Percentiles rank a stretch among this genome's conserved stretches.
phyloP scores from a whole-genome alignment of 257 asterid species.

The Solanum rostratum region DNA sequence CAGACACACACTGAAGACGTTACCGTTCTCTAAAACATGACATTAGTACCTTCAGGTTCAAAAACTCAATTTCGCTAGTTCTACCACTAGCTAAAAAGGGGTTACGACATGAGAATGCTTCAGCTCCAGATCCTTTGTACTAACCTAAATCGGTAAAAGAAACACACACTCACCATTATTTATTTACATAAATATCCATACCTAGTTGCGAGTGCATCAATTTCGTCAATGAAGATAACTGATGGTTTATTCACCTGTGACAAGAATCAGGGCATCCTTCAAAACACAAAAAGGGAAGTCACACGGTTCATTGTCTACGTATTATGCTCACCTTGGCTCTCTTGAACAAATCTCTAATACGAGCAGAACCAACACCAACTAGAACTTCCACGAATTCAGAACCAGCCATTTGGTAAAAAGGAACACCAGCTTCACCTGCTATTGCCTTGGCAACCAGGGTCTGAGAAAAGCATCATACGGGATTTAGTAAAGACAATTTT shows the following conservation, averaged over 20 bases:
- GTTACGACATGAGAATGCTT: neutral
- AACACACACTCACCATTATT: neutral
- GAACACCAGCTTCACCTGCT: conserved; percentile 99
- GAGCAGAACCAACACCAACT: conserved; percentile 99
- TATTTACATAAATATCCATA: conserved; percentile 9
- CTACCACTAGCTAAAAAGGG: neutral
- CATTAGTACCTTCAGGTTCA: neutral
- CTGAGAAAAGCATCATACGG: conserved; percentile 21
- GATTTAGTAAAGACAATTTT: neutral
- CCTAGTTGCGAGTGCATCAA: conserved; percentile 98
- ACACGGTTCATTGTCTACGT: neutral
- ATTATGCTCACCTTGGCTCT: conserved; percentile 73
- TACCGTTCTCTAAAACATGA: neutral
- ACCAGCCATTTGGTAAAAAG: conserved; percentile 99
- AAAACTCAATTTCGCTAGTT: neutral
- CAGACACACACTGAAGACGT: neutral
- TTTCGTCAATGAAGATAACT: conserved; percentile 95
- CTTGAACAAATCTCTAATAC: conserved; percentile 92
- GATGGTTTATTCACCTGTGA: conserved; percentile 91
- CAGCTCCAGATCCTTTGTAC: neutral
- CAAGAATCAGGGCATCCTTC: conserved; percentile 14
- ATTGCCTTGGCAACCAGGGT: conserved; percentile 98
- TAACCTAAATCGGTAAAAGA: neutral
- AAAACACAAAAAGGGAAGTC: neutral
- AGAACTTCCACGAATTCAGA: conserved; percentile 94